phyloP scores from a whole-genome alignment of 2,329 filamentous ascomycete genomes.

The Talaromyces sp. region DNA sequence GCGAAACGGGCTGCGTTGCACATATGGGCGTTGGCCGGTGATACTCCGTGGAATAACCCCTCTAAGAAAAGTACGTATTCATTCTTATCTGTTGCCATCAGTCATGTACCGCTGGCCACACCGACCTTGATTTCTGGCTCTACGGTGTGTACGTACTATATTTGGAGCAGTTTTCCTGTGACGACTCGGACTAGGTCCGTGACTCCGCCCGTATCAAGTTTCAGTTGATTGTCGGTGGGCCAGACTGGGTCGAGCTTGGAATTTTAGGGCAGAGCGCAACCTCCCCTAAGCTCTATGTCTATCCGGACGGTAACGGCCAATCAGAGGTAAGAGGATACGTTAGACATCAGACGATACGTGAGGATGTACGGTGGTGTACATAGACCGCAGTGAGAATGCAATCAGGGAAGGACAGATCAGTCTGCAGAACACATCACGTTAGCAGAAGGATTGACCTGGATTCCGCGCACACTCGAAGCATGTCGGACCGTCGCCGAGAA shows the following conservation, averaged over 20 bases:
- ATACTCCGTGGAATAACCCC: conserved; percentile 2
- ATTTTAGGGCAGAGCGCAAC: neutral
- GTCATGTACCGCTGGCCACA: neutral
- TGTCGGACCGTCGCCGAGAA: neutral
- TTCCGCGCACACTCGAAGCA: neutral
- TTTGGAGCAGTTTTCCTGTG: neutral
- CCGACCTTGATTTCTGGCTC: too few species aligned
- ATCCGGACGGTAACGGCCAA: neutral
- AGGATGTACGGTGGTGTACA: too few species aligned
- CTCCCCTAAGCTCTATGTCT: neutral
- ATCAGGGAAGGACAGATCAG: too few species aligned
- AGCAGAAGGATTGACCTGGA: too few species aligned
- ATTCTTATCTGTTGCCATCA: neutral
- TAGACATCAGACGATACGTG: too few species aligned
- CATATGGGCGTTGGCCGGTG: neutral
- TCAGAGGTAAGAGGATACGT: too few species aligned
- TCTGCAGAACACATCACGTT: too few species aligned
- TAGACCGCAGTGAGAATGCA: too few species aligned
- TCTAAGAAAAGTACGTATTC: neutral
- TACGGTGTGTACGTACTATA: neutral
- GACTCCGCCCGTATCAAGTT: neutral
- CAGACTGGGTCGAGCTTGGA: neutral
- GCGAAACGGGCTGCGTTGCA: neutral
- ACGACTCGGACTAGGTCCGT: neutral
- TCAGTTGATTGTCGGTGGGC: neutral